Evolutionary conservation across 805 yeast species (phyloP), one percentile per base, ranked within the genome.

Genomic region (Suhomyces canberraensis): DNA sequence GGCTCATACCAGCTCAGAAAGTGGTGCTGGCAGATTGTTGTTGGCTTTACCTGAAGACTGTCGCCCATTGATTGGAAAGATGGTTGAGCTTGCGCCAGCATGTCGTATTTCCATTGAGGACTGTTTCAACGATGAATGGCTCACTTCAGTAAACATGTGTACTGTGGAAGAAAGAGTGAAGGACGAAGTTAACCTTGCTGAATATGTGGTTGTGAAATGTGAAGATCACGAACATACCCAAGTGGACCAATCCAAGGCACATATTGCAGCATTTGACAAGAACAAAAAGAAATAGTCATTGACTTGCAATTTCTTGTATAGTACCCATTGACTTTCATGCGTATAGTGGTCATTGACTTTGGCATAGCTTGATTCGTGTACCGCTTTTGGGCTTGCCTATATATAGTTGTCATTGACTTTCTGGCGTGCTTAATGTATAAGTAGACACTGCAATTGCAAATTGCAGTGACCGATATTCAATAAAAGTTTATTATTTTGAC

Each of bases 201-300:
- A 66, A 36, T 60, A 55, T 52, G 66, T 57, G 26, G 67, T 64
- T 7, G 50, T 58, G 29, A 62, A 61, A 22, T 77, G 79, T 15
- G 60, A 66, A 6, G 81, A 79, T 51, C 98, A 90, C 56, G 72
- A 72, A 22, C 98, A 90, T 57, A 87, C 96, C 1, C 78, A 77
- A 46, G 97, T 90, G 34, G 96, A 89, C 48, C 95, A 86, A 57
- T 81, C 87, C 42, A 95, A 87, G 50, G 98, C 98, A 0, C 98
- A 90, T 59, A 90, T 90, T 64, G 96, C 97, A 8, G 83, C 90
- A 41, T 73, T 90, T 47, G 97, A 90, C 56, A 85, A 81, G 69
- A 85, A 81, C 56, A 90, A 86, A 65, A 76, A 73, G 56, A 66
- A 75, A 54, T 71, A 63, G 37, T 11, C n/a, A 20, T 15, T 3